Evolutionary conservation across 2,329 filamentous ascomycete genomes (phyloP).

Genomic region (Thelonectria discophora): DNA sequence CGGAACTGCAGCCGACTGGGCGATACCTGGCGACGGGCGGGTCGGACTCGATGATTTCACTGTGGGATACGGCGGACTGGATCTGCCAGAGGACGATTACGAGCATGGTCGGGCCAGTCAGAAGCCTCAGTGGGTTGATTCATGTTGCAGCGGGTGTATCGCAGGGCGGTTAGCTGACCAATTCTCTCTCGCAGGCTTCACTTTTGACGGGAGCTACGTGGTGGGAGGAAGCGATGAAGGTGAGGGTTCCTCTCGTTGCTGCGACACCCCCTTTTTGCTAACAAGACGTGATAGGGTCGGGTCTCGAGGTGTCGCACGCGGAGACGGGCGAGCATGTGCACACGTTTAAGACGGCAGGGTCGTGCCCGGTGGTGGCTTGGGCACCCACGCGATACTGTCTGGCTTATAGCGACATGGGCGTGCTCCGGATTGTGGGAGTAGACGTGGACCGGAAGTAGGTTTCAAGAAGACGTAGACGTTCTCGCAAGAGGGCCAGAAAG

Average conservation of each 20-base stretch:
- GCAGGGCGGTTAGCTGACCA: conserved; percentile 22
- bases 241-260: conserved; percentile 41
- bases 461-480: background rate
- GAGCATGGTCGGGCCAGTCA: conserved; percentile 73
- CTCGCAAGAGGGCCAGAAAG: too few species aligned
- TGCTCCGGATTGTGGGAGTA: conserved; percentile 73
- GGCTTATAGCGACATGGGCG: conserved; percentile 76
- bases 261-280: background rate
- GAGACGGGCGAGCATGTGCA: conserved; percentile 79
- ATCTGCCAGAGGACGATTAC: conserved; percentile 77
- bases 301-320: conserved; percentile 74
- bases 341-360: conserved; percentile 72
- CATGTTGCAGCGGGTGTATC: background rate
- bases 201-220: conserved; percentile 79
- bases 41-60: conserved; percentile 76
- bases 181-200: conserved; percentile 67
- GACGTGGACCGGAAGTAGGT: conserved; percentile 55
- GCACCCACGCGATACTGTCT: conserved; percentile 78
- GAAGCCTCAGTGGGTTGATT: conserved; percentile 66
- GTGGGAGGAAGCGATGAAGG: conserved; percentile 79
- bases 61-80: conserved; percentile 84
- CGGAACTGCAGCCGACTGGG: conserved; percentile 75
- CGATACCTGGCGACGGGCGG: conserved; percentile 78
- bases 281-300: conserved; percentile 54
- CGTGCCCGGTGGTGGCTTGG: conserved; percentile 76